Conservation (phyloP, 106 monocot genomes). For the Allium sativum region DNA sequence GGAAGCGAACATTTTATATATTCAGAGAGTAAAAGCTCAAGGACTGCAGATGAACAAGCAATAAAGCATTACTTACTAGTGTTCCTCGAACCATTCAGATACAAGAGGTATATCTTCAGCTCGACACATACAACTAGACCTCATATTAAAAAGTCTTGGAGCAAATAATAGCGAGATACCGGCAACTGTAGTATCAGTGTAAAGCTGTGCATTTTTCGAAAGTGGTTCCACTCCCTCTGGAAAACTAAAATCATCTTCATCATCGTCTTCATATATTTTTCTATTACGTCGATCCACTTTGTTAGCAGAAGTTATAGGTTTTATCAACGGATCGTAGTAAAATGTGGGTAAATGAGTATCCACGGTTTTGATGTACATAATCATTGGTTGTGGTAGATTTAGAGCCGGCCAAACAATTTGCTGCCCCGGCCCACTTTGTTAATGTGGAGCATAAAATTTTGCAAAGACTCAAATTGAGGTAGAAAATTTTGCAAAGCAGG, state of each 20-base stretch:
- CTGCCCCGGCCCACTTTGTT: no score
- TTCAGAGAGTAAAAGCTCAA: not conserved
- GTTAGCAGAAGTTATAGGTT: slow-evolving; percentile 69
- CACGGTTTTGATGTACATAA: slow-evolving; percentile 97
- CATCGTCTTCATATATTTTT: slow-evolving; percentile 57
- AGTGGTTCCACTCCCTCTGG: slow-evolving; percentile 90
- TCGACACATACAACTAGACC: slow-evolving; percentile 80
- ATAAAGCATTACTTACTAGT: slow-evolving; percentile 54
- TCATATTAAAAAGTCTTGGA: slow-evolving; percentile 91
- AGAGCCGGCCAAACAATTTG: no score
- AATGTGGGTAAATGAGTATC: slow-evolving; percentile 98
- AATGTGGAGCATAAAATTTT: no score
- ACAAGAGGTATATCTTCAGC: slow-evolving; percentile 99
- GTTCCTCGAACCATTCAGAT: slow-evolving; percentile 98
- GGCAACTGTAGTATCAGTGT: slow-evolving; percentile 95
- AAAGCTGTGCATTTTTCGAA: slow-evolving; percentile 54
- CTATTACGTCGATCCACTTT: slow-evolving; percentile 68
- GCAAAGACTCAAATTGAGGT: no score
- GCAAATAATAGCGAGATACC: slow-evolving; percentile 91
- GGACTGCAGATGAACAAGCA: not conserved
- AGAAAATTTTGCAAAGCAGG: no score
- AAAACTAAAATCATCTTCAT: slow-evolving; percentile 77
- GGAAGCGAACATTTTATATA: not conserved
- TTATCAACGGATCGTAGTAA: slow-evolving; percentile 95
- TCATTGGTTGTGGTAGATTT: slow-evolving; percentile 99